A percentile compares a stretch with the other conserved stretches of the same genome.
phyloP scores from a whole-genome alignment of 2,329 filamentous ascomycete genomes.

The Calonectria multiphialidica region DNA sequence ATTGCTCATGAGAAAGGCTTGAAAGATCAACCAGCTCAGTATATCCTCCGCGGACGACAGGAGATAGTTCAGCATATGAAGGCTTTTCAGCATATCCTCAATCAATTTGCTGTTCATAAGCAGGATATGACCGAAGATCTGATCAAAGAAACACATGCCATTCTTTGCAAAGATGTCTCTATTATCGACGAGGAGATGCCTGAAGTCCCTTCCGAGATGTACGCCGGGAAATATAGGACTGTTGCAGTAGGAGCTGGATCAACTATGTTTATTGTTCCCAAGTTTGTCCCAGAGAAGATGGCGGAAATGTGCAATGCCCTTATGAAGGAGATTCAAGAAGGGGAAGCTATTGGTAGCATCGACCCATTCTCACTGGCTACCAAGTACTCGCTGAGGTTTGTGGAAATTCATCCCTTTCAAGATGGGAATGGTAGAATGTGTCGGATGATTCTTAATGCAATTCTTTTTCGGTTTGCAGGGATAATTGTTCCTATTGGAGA shows the following conservation, averaged over 20 bases:
- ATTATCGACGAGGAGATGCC: not conserved
- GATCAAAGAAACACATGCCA: not conserved
- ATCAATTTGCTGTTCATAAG: constrained; percentile 20
- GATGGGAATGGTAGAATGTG: constrained; percentile 55
- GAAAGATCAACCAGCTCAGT: not conserved
- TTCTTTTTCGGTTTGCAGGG: constrained; percentile 48
- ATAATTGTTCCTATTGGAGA: constrained; percentile 38
- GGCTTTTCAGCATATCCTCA: constrained; percentile 35
- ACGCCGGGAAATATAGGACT: not conserved
- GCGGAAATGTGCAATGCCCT: constrained; percentile 39
- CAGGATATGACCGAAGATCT: not conserved
- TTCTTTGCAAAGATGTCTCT: not conserved
- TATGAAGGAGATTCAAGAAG: constrained; percentile 25
- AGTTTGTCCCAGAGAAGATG: constrained; percentile 43
- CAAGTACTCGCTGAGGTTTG: constrained; percentile 46
- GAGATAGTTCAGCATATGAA: constrained; percentile 40
- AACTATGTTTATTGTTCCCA: constrained; percentile 43
- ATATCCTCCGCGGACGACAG: constrained; percentile 24
- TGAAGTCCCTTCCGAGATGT: not conserved
- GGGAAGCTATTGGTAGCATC: constrained; percentile 6
- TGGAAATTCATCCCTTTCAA: constrained; percentile 54
- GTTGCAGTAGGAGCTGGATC: constrained; percentile 38
- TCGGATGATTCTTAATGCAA: constrained; percentile 51
- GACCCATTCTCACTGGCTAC: constrained; percentile 47
- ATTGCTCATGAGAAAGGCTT: not conserved